Evolutionary conservation across 2,329 filamentous ascomycete genomes (phyloP).

Genomic region (Aspergillus fischeri): DNA sequence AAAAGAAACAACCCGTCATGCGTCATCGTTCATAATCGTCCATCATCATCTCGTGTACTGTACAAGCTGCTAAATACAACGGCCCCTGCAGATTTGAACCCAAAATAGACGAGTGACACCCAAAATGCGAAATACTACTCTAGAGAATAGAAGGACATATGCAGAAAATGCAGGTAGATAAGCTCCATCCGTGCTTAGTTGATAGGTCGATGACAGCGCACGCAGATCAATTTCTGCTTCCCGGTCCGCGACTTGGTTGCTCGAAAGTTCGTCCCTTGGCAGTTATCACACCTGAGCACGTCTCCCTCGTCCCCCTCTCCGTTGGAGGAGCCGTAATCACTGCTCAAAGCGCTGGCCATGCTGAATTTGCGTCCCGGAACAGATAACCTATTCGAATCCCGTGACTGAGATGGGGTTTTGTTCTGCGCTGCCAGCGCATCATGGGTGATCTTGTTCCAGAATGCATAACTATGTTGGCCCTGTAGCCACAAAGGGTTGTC

Average conservation of each 20-base stretch:
- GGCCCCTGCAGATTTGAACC: not conserved
- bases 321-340: slow-evolving; percentile 46
- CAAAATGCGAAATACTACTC: not conserved
- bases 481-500: slow-evolving; percentile 47
- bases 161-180: not conserved
- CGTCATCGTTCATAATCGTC: not conserved
- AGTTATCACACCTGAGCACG: slow-evolving; percentile 55
- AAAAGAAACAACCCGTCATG: not conserved
- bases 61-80: not conserved
- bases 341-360: slow-evolving; percentile 55
- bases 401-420: slow-evolving; percentile 14
- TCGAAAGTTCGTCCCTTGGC: slow-evolving; percentile 60
- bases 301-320: slow-evolving; percentile 44
- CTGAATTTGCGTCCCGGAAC: slow-evolving; percentile 38
- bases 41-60: not conserved
- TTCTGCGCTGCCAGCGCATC: slow-evolving; percentile 32
- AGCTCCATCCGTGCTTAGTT: slow-evolving; percentile 6
- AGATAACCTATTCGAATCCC: slow-evolving; percentile 14
- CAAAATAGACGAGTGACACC: not conserved
- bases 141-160: not conserved
- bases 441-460: slow-evolving; percentile 48
- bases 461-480: slow-evolving; percentile 50
- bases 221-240: slow-evolving; percentile 58
- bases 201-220: slow-evolving; percentile 43
- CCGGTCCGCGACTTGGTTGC: slow-evolving; percentile 52